phyloP scores from a whole-genome alignment of 208 protist genomes.

The Trypanosoma platydactyli region DNA sequence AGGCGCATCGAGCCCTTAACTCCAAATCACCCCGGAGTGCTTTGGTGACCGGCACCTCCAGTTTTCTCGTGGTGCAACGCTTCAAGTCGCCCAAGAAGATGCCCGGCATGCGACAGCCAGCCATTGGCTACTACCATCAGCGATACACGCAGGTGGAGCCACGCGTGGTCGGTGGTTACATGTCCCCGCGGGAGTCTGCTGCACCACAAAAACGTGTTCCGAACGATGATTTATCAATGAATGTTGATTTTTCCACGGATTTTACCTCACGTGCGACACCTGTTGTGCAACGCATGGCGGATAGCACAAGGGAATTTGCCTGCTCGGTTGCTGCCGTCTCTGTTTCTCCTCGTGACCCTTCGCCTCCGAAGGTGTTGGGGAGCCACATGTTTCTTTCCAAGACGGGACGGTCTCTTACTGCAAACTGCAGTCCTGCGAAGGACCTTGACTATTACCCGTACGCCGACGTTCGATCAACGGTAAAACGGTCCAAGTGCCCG shows the following conservation, averaged over 20 bases:
- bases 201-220: constrained; percentile 4
- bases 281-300: background rate
- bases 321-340: background rate
- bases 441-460: constrained; percentile 79
- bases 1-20: background rate
- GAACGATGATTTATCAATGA: background rate
- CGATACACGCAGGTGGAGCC: constrained; percentile 58
- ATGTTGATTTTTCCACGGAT: background rate
- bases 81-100: constrained; percentile 23
- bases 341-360: too few species aligned
- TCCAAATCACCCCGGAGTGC: background rate
- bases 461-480: constrained; percentile 67
- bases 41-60: constrained; percentile 14
- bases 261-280: background rate
- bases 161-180: constrained; percentile 69
- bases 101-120: constrained; percentile 55
- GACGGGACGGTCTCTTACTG: constrained; percentile 33
- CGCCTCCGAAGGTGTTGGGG: too few species aligned
- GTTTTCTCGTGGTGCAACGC: constrained; percentile 15
- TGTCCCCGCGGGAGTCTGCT: constrained; percentile 28
- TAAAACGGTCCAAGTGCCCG: constrained; percentile 39
- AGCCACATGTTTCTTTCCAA: constrained; percentile 56
- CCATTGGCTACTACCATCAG: constrained; percentile 67
- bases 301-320: constrained; percentile 1
- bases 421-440: constrained; percentile 42